These are phyloP conservation scores for Penicillium maclennaniae DNA, from an alignment of 495 filamentous ascomycete genomes.

Conservation along the genomic window DNA sequence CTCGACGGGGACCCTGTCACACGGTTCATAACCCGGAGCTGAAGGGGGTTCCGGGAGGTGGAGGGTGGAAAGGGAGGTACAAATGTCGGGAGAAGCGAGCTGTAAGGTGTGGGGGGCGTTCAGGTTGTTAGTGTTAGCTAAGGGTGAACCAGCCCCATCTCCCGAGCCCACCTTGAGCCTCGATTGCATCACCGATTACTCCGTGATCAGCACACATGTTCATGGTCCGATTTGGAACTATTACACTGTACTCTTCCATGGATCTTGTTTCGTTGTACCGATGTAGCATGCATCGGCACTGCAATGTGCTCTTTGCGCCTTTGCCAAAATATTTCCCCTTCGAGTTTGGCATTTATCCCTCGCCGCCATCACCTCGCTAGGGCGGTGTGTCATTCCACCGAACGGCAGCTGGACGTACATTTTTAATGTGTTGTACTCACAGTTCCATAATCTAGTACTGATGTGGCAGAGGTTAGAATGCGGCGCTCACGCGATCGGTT, in stretches of 20 bases:
- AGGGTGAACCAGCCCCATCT: constrained; percentile 9
- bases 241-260: not conserved
- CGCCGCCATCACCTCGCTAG: no score
- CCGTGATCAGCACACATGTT: not conserved
- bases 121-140: not conserved
- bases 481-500: no score
- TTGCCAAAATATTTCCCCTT: no score
- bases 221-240: not conserved
- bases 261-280: no score
- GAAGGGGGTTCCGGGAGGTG: constrained; percentile 6
- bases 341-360: no score
- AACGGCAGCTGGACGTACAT: no score
- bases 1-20: constrained; percentile 26
- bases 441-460: no score
- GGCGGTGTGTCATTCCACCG: no score
- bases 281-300: no score
- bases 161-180: constrained; percentile 11
- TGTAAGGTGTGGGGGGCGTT: not conserved
- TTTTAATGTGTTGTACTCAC: no score
- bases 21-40: constrained; percentile 27
- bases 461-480: no score
- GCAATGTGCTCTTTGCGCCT: no score
- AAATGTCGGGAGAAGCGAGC: not conserved
- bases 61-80: not conserved
- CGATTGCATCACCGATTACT: constrained; percentile 14